Evolutionary conservation across 148 eudicot species (phyloP).

Genomic region (Suaeda aralocaspica): DNA sequence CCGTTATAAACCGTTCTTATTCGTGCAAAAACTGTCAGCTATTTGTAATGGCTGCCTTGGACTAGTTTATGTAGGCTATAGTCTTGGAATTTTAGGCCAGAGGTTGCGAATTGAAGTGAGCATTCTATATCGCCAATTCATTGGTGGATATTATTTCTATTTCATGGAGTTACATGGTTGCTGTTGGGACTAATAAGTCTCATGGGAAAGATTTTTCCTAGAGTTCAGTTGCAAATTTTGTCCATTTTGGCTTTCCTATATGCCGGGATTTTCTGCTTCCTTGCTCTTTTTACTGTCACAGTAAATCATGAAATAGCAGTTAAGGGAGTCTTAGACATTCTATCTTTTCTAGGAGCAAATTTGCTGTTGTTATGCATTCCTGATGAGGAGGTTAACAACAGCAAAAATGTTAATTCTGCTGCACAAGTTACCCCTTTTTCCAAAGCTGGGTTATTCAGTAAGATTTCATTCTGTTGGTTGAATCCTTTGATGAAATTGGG

Average conservation of each 20-base stretch:
- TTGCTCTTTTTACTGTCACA: slow-evolving; percentile 33
- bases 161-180: slow-evolving; percentile 64
- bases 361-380: slow-evolving; percentile 51
- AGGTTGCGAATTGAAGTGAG: slow-evolving; percentile 24
- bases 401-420: slow-evolving; percentile 23
- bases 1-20: slow-evolving; percentile 21
- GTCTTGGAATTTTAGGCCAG: slow-evolving; percentile 26
- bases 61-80: slow-evolving; percentile 18
- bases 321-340: slow-evolving; percentile 40
- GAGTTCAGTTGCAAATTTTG: slow-evolving; percentile 36
- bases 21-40: slow-evolving; percentile 43
- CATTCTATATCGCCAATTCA: slow-evolving; percentile 42
- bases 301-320: slow-evolving; percentile 26
- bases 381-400: slow-evolving; percentile 25
- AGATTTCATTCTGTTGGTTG: slow-evolving; percentile 72
- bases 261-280: slow-evolving; percentile 10
- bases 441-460: slow-evolving; percentile 41
- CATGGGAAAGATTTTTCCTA: slow-evolving; percentile 27
- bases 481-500: slow-evolving; percentile 69
- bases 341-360: slow-evolving; percentile 49
- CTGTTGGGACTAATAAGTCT: slow-evolving; percentile 47
- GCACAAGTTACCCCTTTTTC: slow-evolving; percentile 42
- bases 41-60: slow-evolving; percentile 53
- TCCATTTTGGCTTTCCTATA: slow-evolving; percentile 35
- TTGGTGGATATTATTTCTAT: slow-evolving; percentile 46